Conservation (phyloP, 2,329 filamentous ascomycete genomes). For the Dothistroma pini region DNA sequence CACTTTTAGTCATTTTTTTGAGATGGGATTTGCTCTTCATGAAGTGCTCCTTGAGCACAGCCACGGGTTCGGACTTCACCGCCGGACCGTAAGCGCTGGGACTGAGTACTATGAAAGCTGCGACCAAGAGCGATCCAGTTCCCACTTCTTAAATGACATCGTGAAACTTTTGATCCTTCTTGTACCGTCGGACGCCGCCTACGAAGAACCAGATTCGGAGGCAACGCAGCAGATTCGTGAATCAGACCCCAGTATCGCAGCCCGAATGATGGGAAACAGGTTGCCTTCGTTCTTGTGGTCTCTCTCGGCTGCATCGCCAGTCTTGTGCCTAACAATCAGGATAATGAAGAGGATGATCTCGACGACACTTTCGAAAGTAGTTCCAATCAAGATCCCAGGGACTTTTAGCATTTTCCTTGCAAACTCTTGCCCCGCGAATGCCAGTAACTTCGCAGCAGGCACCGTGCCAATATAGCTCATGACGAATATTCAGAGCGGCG, state of each 20-base stretch:
- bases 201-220: constrained; percentile 70
- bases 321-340: constrained; percentile 48
- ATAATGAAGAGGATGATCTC: constrained; percentile 80
- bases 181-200: constrained; percentile 64
- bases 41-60: constrained; percentile 30
- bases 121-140: constrained; percentile 69
- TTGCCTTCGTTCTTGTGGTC: constrained; percentile 31
- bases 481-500: constrained; percentile 45
- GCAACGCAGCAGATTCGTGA: constrained; percentile 77
- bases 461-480: constrained; percentile 50
- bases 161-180: constrained; percentile 61
- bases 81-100: constrained; percentile 53
- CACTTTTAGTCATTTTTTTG: constrained; percentile 48
- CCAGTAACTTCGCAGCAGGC: constrained; percentile 48
- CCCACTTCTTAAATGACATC: constrained; percentile 75
- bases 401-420: constrained; percentile 73
- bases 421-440: constrained; percentile 65
- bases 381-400: constrained; percentile 54
- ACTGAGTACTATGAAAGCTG: constrained; percentile 54
- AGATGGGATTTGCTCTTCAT: constrained; percentile 59
- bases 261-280: constrained; percentile 60
- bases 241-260: constrained; percentile 80
- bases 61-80: constrained; percentile 20
- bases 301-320: constrained; percentile 15
- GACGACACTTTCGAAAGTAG: constrained; percentile 63